Conservation (phyloP, 352 stramenopile species). For the Phytophthora citrophthora region DNA sequence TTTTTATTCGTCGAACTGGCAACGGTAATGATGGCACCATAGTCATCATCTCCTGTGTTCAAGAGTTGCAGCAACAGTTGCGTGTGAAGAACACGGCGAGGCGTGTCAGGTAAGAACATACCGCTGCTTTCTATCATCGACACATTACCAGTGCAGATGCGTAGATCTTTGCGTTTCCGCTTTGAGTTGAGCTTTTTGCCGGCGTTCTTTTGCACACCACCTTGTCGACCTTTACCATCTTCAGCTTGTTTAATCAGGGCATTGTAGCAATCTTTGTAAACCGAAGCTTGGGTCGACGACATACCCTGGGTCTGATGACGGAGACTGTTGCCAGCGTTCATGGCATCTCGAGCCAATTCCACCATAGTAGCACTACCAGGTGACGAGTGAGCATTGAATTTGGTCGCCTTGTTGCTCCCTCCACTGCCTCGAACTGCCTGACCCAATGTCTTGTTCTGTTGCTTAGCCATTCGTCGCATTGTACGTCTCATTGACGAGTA, state of each 20-base stretch:
- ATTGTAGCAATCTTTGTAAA: slow-evolving; percentile 84
- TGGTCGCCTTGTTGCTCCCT: slow-evolving; percentile 31
- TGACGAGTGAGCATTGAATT: slow-evolving; percentile 37
- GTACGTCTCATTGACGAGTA: slow-evolving; percentile 92
- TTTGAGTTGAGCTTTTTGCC: slow-evolving; percentile 74
- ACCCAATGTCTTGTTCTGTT: slow-evolving; percentile 77
- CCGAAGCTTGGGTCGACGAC: slow-evolving; percentile 62
- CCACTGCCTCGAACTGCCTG: slow-evolving; percentile 20
- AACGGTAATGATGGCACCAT: slow-evolving; percentile 32
- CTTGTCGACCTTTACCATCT: slow-evolving; percentile 22
- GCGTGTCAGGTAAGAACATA: slow-evolving; percentile 84
- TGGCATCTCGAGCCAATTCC: slow-evolving; percentile 36
- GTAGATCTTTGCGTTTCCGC: slow-evolving; percentile 85
- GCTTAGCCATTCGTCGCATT: slow-evolving; percentile 90
- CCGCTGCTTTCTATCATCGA: slow-evolving; percentile 48
- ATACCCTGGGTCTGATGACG: slow-evolving; percentile 52
- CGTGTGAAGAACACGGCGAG: slow-evolving; percentile 76
- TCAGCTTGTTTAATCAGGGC: slow-evolving; percentile 70
- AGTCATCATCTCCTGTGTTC: slow-evolving; percentile 57
- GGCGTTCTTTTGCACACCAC: slow-evolving; percentile 19
- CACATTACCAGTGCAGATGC: slow-evolving; percentile 64
- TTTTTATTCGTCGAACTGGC: slow-evolving; percentile 57
- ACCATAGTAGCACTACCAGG: slow-evolving; percentile 30
- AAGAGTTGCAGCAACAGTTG: slow-evolving; percentile 83
- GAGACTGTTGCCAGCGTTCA: slow-evolving; percentile 40